phyloP scores from a whole-genome alignment of 2,329 filamentous ascomycete genomes.

The Fusarium algeriense region DNA sequence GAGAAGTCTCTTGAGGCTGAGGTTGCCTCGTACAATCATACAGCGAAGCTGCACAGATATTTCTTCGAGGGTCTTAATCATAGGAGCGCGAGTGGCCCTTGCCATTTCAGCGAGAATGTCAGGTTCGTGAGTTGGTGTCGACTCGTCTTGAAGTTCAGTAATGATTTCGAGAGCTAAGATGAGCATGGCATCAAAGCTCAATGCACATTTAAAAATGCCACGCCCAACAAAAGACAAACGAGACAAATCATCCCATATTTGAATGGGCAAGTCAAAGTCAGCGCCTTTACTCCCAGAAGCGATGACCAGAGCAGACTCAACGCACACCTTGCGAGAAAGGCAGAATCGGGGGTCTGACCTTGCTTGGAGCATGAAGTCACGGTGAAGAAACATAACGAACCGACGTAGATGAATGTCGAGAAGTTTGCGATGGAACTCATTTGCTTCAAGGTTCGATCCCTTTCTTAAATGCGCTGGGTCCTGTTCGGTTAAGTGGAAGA shows the following conservation, averaged over 20 bases:
- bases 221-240: conserved; percentile 44
- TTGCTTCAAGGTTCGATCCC: conserved; percentile 22
- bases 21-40: conserved; percentile 38
- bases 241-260: conserved; percentile 41
- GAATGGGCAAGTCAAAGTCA: conserved; percentile 26
- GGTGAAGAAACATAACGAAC: conserved; percentile 46
- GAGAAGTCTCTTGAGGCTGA: conserved; percentile 43
- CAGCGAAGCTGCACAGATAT: conserved; percentile 36
- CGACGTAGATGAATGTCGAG: conserved; percentile 45
- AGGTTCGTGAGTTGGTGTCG: conserved; percentile 29
- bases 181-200: conserved; percentile 46
- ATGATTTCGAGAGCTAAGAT: conserved; percentile 42
- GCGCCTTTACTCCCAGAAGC: conserved; percentile 32
- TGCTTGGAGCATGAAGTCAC: conserved; percentile 46
- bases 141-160: conserved; percentile 44
- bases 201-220: conserved; percentile 44
- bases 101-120: conserved; percentile 44
- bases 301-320: conserved; percentile 44
- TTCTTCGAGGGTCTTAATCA: conserved; percentile 38
- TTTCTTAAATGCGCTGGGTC: neutral
- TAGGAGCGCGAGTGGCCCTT: conserved; percentile 35
- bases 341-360: conserved; percentile 41
- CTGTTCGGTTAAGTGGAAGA: conserved; percentile 33
- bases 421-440: conserved; percentile 42
- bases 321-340: conserved; percentile 44